Base-by-base conservation (phyloP, 441 rosid genomes). In the Euphorbia celastroides region DNA sequence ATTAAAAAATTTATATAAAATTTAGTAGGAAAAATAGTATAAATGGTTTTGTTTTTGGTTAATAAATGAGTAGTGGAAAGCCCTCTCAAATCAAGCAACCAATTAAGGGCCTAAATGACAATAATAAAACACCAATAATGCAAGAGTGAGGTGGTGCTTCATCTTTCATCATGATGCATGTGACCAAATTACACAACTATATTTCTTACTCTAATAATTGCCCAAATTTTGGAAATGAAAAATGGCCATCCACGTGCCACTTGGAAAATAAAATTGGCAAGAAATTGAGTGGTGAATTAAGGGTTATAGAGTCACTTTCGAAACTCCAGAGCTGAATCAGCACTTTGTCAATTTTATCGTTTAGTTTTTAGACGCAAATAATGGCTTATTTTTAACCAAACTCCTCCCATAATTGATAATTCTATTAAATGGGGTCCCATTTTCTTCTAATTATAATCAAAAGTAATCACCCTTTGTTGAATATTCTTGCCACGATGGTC, bases 291-390 rank as follows among this genome's bases (percentile, higher is more conserved):
- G 59, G 67, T 19, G n/a, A 13, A 50, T 16, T 5, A 48, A 34
- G 19, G 2, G 28, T n/a, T 25, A 1, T 30, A 6, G 5, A 5
- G 13, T 64, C 68, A 52, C 20, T 64, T n/a, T 48, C 59, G 14
- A 0, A 51, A 30, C 4, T 48, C 48, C 3, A 0, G 32, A 50
- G 58, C 68, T 64, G 68, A 64, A 4, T 64, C 68, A 64, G 58
- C 58, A n/a, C 9, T 2, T 50, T 48, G 44, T 50, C 27, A 19
- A 50, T n/a, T 59, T 22, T 34, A 36, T 60, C 26, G 6, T 34
- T 36, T 19, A 0, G 17, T 34, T 60, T 60, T 60, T 34, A 20
- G 23, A 22, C n/a, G 1, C 7, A 30, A 64, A 50, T 51, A n/a
- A 64, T 51, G 30, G 57, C 42, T 51, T 20, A 62, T 20, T 31